Base-by-base conservation (phyloP, 2,329 filamentous ascomycete species). In the Exophiala dermatitidis region DNA sequence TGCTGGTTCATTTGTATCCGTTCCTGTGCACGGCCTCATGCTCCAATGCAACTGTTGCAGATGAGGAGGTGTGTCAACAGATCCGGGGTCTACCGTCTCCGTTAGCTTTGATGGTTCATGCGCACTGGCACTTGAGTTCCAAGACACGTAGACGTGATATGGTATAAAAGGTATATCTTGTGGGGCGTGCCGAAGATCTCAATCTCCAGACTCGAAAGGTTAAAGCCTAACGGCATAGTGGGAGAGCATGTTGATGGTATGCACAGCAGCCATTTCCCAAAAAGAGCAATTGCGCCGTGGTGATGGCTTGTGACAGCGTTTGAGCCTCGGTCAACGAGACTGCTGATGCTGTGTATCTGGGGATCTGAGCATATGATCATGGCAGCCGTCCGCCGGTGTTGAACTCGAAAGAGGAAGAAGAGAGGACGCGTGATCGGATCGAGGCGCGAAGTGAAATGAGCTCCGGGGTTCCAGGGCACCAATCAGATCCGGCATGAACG, bases 381-480 rank as follows among this genome's bases (percentile, higher is more conserved):
- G 12, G 12, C 31, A 45, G 9, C 19, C 10, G 46, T 38, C 33
- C 26, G 36, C 31, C 29, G 40, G 30, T 46, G 40, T 53, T 33
- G 50, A 48, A 41, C 33, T 5, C 7, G 41, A 43, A 43, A 6
- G 36, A 12, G 19, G 19, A 29, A 43, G 5, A 43, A n/a, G 9
- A 5, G 33, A 42, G 32, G 31, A 46, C 44, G 34, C 44, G 33
- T 12, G n/a, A 38, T 26, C 31, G 30, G 29, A 48, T 30, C n/a
- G 46, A 40, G 48, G 43, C 30, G 52, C 43, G 31, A 44, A 31
- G 36, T n/a, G 48, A 55, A 51, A 55, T 55, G 48, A 51, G 31
- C 41, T 41, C 31, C 28, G 48, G 43, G 36, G 33, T 29, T 19
- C 43, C 40, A n/a, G 26, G 5, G 6, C 37, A 28, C 47, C 37